Base-by-base conservation (phyloP, 768 basidiomycete genomes). In the Lyophyllum atratum region DNA sequence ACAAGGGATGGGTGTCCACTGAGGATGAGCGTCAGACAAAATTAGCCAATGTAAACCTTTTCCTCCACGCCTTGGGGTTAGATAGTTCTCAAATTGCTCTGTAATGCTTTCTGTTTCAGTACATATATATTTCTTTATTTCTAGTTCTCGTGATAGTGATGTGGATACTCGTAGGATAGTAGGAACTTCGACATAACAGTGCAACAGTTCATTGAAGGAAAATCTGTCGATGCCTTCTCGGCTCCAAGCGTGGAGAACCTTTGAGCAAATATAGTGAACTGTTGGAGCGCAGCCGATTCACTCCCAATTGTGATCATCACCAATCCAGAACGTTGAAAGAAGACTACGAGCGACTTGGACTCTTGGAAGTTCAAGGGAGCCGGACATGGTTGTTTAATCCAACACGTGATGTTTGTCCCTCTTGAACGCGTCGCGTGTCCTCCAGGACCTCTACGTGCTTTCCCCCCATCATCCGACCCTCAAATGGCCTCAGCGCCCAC, bases 41-140 rank as follows among this genome's bases (percentile, higher is more conserved):
- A 75, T 76, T 97, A 62, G 86, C 86, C 52, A 98, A 98, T 73
- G 93, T 98, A 65, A 95, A 99, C 75, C 78, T 96, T 58, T 92
- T 93, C 71, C 74, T 93, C 69, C 87, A 91, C 68, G 91, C 92
- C 42, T 76, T 93, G 54, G 89, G 89, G 49, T 64, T 80, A 72
- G 79, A 80, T 64, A 80, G 79, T 64, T 90, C 89, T 67, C 89
- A 89, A 74, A 90, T 91, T 64, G 77, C 83, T 72, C 66, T 82
- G 73, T 82, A 74, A 77, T 65, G 51, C 59, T 61, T 60, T 63
- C 52, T 29, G 39, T 59, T 54, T 50, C 42, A 50, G 60, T 50
- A 56, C 46, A 62, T 50, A 56, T 59, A 56, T 57, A 50, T 49
- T 29, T 31, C 29, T 44, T 44, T 44, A 29, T 29, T 22, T 29